Evolutionary conservation across 148 eudicot species (phyloP).

Genomic region (Vaccinium darrowii): DNA sequence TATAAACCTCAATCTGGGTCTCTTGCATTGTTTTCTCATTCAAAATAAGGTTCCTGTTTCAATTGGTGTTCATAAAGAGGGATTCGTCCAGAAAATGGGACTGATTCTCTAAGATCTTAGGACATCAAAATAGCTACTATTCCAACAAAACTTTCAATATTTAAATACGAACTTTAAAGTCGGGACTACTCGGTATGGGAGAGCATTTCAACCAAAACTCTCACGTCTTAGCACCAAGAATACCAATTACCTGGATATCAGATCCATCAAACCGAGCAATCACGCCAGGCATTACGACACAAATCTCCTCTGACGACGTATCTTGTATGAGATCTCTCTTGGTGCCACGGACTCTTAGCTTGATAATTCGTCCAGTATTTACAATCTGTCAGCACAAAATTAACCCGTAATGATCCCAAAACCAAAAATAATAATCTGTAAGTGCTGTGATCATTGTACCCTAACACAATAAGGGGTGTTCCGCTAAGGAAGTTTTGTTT

Average conservation of each 20-base stretch:
- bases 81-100: neutral
- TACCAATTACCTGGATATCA: constrained; percentile 71
- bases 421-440: neutral
- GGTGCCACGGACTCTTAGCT: constrained; percentile 77
- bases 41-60: neutral
- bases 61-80: neutral
- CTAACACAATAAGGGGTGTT: neutral
- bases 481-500: no score
- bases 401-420: neutral
- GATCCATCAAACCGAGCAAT: constrained; percentile 91
- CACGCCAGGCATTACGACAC: constrained; percentile 73
- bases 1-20: neutral
- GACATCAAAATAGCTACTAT: neutral
- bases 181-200: neutral
- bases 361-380: constrained; percentile 62
- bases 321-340: constrained; percentile 67
- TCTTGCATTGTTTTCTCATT: neutral
- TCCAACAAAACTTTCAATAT: constrained; percentile 1
- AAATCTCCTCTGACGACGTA: constrained; percentile 83
- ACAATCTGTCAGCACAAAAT: constrained; percentile 49
- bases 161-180: neutral
- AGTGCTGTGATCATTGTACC: neutral
- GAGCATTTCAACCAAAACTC: neutral
- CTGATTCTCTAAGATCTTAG: neutral
- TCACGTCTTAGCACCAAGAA: neutral